Percentiles rank a stretch among this genome's conserved stretches.
These are phyloP conservation scores for Coleophoma crateriformis DNA, from an alignment of 2,329 filamentous ascomycete genomes.

Conservation along the genomic window DNA sequence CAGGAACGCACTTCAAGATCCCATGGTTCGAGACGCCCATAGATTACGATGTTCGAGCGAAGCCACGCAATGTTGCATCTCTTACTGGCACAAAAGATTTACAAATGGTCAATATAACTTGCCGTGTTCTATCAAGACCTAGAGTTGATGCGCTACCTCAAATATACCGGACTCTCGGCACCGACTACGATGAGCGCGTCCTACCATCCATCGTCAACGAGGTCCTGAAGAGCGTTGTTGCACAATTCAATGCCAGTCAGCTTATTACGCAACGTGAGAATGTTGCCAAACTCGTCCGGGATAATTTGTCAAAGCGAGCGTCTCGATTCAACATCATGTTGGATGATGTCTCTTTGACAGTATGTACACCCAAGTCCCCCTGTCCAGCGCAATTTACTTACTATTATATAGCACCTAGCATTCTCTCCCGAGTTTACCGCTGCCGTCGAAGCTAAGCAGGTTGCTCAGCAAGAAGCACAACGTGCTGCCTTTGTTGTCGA, in stretches of 20 bases:
- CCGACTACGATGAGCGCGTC: slow-evolving; percentile 95
- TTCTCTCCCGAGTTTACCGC: slow-evolving; percentile 72
- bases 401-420: slow-evolving; percentile 51
- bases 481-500: slow-evolving; percentile 96
- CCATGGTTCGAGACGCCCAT: slow-evolving; percentile 98
- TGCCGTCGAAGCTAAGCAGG: slow-evolving; percentile 69
- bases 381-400: slow-evolving; percentile 4
- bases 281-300: slow-evolving; percentile 83
- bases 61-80: slow-evolving; percentile 92
- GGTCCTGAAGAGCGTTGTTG: slow-evolving; percentile 96
- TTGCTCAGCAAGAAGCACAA: slow-evolving; percentile 88
- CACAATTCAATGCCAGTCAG: slow-evolving; percentile 97
- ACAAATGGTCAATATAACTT: slow-evolving; percentile 99
- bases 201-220: slow-evolving; percentile 98
- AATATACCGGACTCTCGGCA: slow-evolving; percentile 93
- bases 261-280: slow-evolving; percentile 99
- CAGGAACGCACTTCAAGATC: slow-evolving; percentile 87
- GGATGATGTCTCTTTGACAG: slow-evolving; percentile 94
- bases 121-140: slow-evolving; percentile 92
- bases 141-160: slow-evolving; percentile 84
- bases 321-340: slow-evolving; percentile 96
- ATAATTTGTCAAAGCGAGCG: slow-evolving; percentile 86
- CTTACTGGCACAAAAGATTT: slow-evolving; percentile 98
- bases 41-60: slow-evolving; percentile 96
- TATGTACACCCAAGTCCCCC: slow-evolving; percentile 37